Conservation (phyloP, 2,329 filamentous ascomycete species). For the Aspergillus sp. region DNA sequence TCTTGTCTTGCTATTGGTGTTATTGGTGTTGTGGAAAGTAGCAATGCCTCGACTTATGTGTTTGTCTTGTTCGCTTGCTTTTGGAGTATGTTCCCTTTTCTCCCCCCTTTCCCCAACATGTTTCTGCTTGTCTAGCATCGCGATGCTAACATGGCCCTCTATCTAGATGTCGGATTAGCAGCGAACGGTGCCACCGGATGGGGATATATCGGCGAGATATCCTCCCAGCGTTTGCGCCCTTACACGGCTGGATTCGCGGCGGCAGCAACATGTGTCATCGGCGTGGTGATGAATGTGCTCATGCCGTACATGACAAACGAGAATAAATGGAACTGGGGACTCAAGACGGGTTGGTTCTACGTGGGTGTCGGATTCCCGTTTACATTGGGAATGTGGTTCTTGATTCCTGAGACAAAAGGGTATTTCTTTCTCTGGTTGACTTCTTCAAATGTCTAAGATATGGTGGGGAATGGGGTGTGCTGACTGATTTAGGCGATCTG, state of each 20-base stretch:
- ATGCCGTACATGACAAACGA: slow-evolving; percentile 12
- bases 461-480: neutral
- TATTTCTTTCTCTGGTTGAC: neutral
- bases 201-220: slow-evolving; percentile 37
- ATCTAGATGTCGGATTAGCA: slow-evolving; percentile 23
- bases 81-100: slow-evolving; percentile 4
- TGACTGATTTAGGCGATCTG: neutral
- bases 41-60: slow-evolving; percentile 4
- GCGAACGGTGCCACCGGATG: slow-evolving; percentile 29
- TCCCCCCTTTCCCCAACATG: too few species aligned
- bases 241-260: slow-evolving; percentile 13
- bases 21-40: neutral
- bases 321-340: slow-evolving; percentile 13
- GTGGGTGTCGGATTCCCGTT: slow-evolving; percentile 9
- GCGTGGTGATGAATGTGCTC: slow-evolving; percentile 7
- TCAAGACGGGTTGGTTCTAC: slow-evolving; percentile 14
- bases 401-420: slow-evolving; percentile 11
- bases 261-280: slow-evolving; percentile 7
- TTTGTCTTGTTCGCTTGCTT: slow-evolving; percentile 9
- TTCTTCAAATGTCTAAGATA: too few species aligned
- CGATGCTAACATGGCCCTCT: too few species aligned
- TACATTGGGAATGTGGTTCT: slow-evolving; percentile 11
- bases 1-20: slow-evolving; percentile 8
- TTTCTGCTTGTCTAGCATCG: too few species aligned
- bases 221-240: slow-evolving; percentile 34